These are phyloP conservation scores for Obelidium mucronatum DNA, from an alignment of 192 early-diverging fungal species.

Conservation along the genomic window DNA sequence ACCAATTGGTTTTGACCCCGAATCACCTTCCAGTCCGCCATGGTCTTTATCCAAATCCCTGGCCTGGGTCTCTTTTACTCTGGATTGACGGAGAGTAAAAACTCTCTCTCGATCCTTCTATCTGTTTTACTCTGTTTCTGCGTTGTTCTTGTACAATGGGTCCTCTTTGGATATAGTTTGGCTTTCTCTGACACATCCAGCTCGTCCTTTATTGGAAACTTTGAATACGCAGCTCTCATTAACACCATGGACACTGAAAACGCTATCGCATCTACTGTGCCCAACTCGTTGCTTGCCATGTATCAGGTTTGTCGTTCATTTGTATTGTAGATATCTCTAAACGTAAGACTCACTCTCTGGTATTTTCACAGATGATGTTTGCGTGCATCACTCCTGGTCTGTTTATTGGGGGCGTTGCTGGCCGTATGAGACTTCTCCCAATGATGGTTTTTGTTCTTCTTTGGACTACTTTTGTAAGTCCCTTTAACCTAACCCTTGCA, in stretches of 20 bases:
- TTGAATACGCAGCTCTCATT: constrained; percentile 24
- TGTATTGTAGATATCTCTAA: constrained; percentile 67
- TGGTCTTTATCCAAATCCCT: constrained; percentile 89
- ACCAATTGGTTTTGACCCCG: background rate
- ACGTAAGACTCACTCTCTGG: constrained; percentile 26
- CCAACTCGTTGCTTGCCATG: constrained; percentile 67
- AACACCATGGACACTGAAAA: constrained; percentile 42
- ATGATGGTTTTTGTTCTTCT: constrained; percentile 86
- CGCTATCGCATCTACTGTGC: constrained; percentile 67
- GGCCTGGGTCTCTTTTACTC: constrained; percentile 91
- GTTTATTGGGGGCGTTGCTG: constrained; percentile 86
- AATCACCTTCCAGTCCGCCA: constrained; percentile 47
- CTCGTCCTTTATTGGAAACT: constrained; percentile 35
- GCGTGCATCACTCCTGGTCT: constrained; percentile 89
- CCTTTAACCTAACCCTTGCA: constrained; percentile 63
- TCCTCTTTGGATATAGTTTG: constrained; percentile 84
- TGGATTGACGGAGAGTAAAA: constrained; percentile 85
- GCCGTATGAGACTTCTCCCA: constrained; percentile 85
- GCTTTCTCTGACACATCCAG: constrained; percentile 73
- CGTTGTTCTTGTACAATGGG: constrained; percentile 81
- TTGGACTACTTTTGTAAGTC: constrained; percentile 72
- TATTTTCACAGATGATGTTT: constrained; percentile 90
- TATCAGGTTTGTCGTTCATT: constrained; percentile 61
- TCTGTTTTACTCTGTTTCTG: constrained; percentile 77
- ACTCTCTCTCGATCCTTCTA: constrained; percentile 83